A percentile compares a stretch with the other conserved stretches of the same genome.
phyloP scores from a whole-genome alignment of 2,329 filamentous ascomycete species.

The Beauveria sp. region DNA sequence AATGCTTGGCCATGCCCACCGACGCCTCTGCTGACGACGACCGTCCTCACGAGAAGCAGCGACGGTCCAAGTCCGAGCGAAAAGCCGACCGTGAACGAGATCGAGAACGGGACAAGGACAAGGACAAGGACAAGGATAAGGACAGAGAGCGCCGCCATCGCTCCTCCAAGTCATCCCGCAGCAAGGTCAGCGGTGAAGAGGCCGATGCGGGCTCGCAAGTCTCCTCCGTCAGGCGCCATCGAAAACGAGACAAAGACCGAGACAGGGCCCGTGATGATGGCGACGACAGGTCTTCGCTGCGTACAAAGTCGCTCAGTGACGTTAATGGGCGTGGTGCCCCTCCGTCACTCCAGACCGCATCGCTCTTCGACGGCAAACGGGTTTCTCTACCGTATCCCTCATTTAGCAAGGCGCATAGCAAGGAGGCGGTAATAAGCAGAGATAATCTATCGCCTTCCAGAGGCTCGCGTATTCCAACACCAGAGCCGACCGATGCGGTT shows the following conservation, averaged over 20 bases:
- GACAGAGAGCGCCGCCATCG: constrained; percentile 30
- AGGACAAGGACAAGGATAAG: constrained; percentile 22
- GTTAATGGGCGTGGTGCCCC: constrained; percentile 34
- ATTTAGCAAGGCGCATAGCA: constrained; percentile 87
- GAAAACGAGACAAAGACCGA: constrained; percentile 24
- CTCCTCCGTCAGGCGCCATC: constrained; percentile 26
- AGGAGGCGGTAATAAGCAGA: constrained; percentile 66
- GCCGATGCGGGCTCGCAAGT: constrained; percentile 33
- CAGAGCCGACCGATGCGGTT: constrained; percentile 57
- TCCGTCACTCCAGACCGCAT: constrained; percentile 19
- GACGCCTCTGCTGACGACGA: constrained; percentile 28
- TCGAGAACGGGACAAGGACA: constrained; percentile 22
- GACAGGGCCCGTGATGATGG: constrained; percentile 17
- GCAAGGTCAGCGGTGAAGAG: constrained; percentile 30
- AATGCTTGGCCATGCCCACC: constrained; percentile 28
- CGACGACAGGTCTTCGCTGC: constrained; percentile 7
- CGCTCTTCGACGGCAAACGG: constrained; percentile 32
- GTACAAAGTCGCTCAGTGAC: constrained; percentile 36
- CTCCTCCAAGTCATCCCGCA: constrained; percentile 34
- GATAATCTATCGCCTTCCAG: constrained; percentile 37
- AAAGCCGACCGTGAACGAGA: constrained; percentile 27
- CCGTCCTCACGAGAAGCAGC: constrained; percentile 31
- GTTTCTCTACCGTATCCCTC: constrained; percentile 64
- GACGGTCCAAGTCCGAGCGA: constrained; percentile 31
- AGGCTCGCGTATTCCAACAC: constrained; percentile 48